phyloP scores from a whole-genome alignment of 768 basidiomycete genomes.

The Pholiota microspora region DNA sequence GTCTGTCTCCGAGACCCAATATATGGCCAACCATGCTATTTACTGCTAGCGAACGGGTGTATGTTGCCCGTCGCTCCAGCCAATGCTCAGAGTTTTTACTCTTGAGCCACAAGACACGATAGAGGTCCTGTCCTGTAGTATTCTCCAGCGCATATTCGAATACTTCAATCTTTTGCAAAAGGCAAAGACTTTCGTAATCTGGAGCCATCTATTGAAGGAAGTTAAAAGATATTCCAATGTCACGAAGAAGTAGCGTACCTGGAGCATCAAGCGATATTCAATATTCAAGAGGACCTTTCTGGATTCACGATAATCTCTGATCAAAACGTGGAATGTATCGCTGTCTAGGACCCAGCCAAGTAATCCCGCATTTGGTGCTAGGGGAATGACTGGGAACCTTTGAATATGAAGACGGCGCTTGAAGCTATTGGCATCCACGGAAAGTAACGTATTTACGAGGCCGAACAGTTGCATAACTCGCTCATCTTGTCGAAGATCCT shows the following conservation, averaged over 20 bases:
- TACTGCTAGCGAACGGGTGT: constrained; percentile 92
- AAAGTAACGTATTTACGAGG: constrained; percentile 91
- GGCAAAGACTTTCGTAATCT: constrained; percentile 91
- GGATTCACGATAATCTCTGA: constrained; percentile 94
- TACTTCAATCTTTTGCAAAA: constrained; percentile 98
- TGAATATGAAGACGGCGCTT: constrained; percentile 95
- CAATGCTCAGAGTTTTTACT: constrained; percentile 95
- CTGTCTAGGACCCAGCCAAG: constrained; percentile 95
- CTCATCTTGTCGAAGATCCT: constrained; percentile 98
- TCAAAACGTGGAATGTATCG: constrained; percentile 93
- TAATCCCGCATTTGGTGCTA: constrained; percentile 94
- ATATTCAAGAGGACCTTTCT: constrained; percentile 97
- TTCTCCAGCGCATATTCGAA: constrained; percentile 99
- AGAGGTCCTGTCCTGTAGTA: constrained; percentile 97
- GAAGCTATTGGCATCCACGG: constrained; percentile 92
- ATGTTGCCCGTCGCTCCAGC: constrained; percentile 94
- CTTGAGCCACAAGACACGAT: constrained; percentile 95
- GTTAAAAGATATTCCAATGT: constrained; percentile 3
- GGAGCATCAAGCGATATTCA: constrained; percentile 97
- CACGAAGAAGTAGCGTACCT: constrained; percentile 48
- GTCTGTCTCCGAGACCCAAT: constrained; percentile 94
- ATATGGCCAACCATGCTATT: constrained; percentile 99
- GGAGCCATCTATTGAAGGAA: constrained; percentile 84
- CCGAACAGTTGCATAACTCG: constrained; percentile 99
- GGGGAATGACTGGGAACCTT: constrained; percentile 86